Percentiles rank a stretch among this genome's conserved stretches.
Conservation (phyloP, 139 green algal species). For the Picochlorum sp. region DNA sequence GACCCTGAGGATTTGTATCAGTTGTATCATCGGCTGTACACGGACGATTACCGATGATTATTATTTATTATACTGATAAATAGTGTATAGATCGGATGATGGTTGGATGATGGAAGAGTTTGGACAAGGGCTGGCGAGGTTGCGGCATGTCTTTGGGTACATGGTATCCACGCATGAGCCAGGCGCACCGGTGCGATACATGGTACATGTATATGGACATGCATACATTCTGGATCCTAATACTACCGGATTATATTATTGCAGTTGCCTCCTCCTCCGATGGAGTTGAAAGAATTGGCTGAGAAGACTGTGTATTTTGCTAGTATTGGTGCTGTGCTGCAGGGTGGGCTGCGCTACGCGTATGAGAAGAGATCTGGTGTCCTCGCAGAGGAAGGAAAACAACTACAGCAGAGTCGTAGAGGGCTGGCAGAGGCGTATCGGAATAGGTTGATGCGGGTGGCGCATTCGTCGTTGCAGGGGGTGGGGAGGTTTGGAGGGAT, state of each 20-base stretch:
- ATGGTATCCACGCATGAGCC: conserved; percentile 8
- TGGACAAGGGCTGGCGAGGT: conserved; percentile 9
- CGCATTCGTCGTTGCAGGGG: conserved; percentile 13
- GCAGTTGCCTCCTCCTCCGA: conserved; percentile 26
- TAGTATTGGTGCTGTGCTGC: conserved; percentile 17
- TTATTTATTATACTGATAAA: neutral
- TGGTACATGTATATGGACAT: too few relatives aligned
- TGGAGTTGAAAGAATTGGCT: conserved; percentile 28
- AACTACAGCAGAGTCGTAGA: neutral
- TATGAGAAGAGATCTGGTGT: conserved; percentile 15
- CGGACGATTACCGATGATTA: conserved; percentile 32
- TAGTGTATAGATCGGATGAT: neutral
- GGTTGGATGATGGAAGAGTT: neutral
- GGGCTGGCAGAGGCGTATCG: conserved; percentile 27
- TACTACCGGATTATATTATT: neutral
- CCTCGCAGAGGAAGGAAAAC: conserved; percentile 1
- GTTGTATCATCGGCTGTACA: conserved; percentile 53
- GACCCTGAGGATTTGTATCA: conserved; percentile 32
- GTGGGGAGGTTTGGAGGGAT: conserved; percentile 27
- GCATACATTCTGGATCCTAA: too few relatives aligned
- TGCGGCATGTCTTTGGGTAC: conserved; percentile 14
- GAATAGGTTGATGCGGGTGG: conserved; percentile 19
- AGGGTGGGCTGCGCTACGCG: conserved; percentile 9
- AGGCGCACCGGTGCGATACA: neutral
- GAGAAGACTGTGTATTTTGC: conserved; percentile 15